A percentile compares a stretch with the other conserved stretches of the same genome.
phyloP scores from a whole-genome alignment of 352 stramenopile species.

The Globisporangium lucens region DNA sequence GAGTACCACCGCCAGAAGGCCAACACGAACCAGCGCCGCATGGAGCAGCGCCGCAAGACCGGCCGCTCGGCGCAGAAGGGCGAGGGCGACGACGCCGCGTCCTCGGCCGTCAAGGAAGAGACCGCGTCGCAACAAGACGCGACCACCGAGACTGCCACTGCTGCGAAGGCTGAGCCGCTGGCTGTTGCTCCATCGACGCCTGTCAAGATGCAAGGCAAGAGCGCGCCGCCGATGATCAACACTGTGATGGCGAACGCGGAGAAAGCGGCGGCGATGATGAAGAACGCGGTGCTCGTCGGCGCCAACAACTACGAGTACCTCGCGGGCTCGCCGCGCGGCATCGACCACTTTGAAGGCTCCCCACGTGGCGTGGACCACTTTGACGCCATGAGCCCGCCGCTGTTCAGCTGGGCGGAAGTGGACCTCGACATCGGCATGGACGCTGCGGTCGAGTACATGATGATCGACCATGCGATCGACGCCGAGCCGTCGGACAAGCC shows the following conservation, averaged over 20 bases:
- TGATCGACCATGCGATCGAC: slow-evolving; percentile 70
- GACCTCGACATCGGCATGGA: slow-evolving; percentile 71
- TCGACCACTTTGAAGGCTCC: slow-evolving; percentile 40
- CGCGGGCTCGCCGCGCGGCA: slow-evolving; percentile 32
- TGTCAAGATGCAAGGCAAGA: neutral
- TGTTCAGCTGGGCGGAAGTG: slow-evolving; percentile 74
- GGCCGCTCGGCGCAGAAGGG: slow-evolving; percentile 24
- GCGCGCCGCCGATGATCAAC: slow-evolving; percentile 15
- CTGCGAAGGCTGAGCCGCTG: neutral
- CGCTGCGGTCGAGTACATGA: slow-evolving; percentile 74
- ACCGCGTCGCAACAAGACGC: too few species aligned
- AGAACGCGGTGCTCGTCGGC: slow-evolving; percentile 7
- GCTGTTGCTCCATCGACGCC: neutral
- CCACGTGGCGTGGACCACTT: slow-evolving; percentile 58
- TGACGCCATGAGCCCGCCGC: slow-evolving; percentile 18
- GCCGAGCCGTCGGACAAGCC: slow-evolving; percentile 72
- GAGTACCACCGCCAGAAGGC: slow-evolving; percentile 84
- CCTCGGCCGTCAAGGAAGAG: slow-evolving; percentile 11
- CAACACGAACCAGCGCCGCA: slow-evolving; percentile 81
- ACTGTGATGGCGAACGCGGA: slow-evolving; percentile 16
- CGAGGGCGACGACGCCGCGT: neutral
- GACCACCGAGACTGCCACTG: neutral
- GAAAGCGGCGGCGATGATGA: slow-evolving; percentile 19
- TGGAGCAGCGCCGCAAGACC: slow-evolving; percentile 79
- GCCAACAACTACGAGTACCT: neutral